phyloP scores from a whole-genome alignment of 495 filamentous ascomycete species.

The Aspergillus avenaceus region DNA sequence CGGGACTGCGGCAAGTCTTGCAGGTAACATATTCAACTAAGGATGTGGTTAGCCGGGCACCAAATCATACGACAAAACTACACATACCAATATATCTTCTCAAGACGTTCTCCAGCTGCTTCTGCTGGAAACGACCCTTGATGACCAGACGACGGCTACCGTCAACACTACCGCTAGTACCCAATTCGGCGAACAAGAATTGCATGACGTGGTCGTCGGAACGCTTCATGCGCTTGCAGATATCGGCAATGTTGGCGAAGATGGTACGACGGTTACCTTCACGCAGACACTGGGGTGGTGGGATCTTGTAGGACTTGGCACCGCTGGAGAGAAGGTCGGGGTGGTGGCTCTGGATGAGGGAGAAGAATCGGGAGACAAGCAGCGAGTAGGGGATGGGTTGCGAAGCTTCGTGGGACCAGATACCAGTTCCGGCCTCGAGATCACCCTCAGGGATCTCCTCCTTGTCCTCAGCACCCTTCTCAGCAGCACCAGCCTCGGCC shows the following conservation, averaged over 20 bases:
- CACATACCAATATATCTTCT: conserved; percentile 86
- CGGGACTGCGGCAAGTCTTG: conserved; percentile 91
- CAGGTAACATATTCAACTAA: conserved; percentile 96
- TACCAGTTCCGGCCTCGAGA: conserved; percentile 83
- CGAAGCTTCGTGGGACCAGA: conserved; percentile 81
- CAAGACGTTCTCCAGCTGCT: conserved; percentile 94
- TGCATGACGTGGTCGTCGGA: conserved; percentile 94
- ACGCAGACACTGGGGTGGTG: conserved; percentile 95
- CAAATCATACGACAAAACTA: neutral
- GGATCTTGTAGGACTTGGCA: conserved; percentile 94
- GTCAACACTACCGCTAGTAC: conserved; percentile 91
- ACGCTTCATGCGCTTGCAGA: conserved; percentile 93
- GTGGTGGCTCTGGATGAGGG: conserved; percentile 84
- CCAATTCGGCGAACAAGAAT: conserved; percentile 96
- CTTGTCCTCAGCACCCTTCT: conserved; percentile 47
- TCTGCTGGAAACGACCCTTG: conserved; percentile 98
- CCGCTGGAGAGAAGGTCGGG: conserved; percentile 87
- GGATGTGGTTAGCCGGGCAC: conserved; percentile 11
- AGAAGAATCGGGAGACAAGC: conserved; percentile 87
- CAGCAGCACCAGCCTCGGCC: conserved; percentile 65
- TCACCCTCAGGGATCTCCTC: conserved; percentile 63
- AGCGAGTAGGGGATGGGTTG: conserved; percentile 76
- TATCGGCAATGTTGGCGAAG: conserved; percentile 95
- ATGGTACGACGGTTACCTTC: conserved; percentile 99
- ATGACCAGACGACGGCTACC: conserved; percentile 91